Evolutionary conservation across 2,329 filamentous ascomycete species (phyloP).

Genomic region (Huntiella decipiens): DNA sequence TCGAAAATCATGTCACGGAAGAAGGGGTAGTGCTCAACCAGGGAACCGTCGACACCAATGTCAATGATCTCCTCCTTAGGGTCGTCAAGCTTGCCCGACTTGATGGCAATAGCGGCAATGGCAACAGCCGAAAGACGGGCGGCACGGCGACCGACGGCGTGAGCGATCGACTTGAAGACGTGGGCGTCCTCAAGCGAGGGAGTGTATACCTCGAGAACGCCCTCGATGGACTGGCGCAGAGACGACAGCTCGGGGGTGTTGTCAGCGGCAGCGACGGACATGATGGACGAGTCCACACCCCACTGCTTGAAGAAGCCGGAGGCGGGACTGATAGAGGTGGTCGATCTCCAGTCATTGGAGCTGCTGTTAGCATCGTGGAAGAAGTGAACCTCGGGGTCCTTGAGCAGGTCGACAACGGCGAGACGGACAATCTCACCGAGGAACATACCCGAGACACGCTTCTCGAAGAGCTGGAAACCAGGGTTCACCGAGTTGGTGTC

Average conservation of each 20-base stretch:
- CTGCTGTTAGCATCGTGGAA: constrained; percentile 61
- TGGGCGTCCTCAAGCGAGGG: constrained; percentile 69
- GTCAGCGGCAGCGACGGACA: constrained; percentile 75
- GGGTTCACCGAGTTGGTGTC: constrained; percentile 74
- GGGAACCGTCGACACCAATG: constrained; percentile 80
- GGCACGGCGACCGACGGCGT: constrained; percentile 71
- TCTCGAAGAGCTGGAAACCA: constrained; percentile 96
- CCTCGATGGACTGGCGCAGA: constrained; percentile 61
- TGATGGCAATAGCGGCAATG: constrained; percentile 65
- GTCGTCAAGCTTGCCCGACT: constrained; percentile 51
- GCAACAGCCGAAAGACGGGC: constrained; percentile 77
- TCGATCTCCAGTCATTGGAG: constrained; percentile 49
- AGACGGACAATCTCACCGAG: constrained; percentile 80
- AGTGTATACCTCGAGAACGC: constrained; percentile 55
- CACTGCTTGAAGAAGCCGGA: constrained; percentile 59
- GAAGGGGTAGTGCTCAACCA: constrained; percentile 89
- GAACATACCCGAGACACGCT: constrained; percentile 96
- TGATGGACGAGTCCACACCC: constrained; percentile 79
- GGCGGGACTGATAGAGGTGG: constrained; percentile 45
- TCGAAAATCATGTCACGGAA: constrained; percentile 81
- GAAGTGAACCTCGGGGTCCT: constrained; percentile 45
- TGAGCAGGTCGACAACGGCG: constrained; percentile 52
- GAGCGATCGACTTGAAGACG: constrained; percentile 66
- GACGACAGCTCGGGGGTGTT: constrained; percentile 50
- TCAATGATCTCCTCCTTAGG: constrained; percentile 55